Evolutionary conservation across 75 land plant species (phyloP).

Genomic region (Pinus tabuliformis): DNA sequence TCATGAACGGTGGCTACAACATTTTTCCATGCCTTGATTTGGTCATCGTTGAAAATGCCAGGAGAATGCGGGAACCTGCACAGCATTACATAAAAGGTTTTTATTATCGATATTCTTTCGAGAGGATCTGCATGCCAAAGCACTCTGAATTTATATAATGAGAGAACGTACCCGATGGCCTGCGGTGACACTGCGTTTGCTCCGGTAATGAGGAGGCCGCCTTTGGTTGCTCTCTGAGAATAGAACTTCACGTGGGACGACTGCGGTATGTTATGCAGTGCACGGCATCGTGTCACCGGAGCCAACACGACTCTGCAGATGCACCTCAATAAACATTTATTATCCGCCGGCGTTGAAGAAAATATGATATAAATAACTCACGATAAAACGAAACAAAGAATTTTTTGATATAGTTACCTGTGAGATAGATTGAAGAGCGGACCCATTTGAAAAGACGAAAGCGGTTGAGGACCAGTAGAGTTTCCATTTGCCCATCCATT

Average conservation of each 20-base stretch:
- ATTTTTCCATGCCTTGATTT: slow-evolving; percentile 24
- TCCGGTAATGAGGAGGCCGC: slow-evolving; percentile 26
- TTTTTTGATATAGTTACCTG: too few species aligned
- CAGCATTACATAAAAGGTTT: too few species aligned
- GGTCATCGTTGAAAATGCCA: slow-evolving; percentile 25
- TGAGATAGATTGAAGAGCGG: not conserved
- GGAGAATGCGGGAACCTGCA: slow-evolving; percentile 36
- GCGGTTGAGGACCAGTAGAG: not conserved
- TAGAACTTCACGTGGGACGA: slow-evolving; percentile 11
- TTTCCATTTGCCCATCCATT: not conserved
- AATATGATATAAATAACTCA: not conserved
- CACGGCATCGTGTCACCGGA: slow-evolving; percentile 9
- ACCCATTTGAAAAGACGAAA: not conserved
- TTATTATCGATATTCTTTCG: not conserved
- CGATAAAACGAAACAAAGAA: too few species aligned
- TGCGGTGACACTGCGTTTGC: slow-evolving; percentile 11
- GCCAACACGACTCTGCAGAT: slow-evolving; percentile 17
- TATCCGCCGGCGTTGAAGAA: not conserved
- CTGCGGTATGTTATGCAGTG: slow-evolving; percentile 19
- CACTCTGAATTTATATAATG: not conserved
- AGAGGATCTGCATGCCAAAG: slow-evolving; percentile 57
- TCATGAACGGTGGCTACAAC: slow-evolving; percentile 33
- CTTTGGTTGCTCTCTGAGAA: slow-evolving; percentile 24
- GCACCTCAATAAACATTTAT: not conserved
- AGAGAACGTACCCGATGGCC: slow-evolving; percentile 6